These are phyloP conservation scores for Candida nanaspora DNA, from an alignment of 805 yeast genomes.

Conservation along the genomic window DNA sequence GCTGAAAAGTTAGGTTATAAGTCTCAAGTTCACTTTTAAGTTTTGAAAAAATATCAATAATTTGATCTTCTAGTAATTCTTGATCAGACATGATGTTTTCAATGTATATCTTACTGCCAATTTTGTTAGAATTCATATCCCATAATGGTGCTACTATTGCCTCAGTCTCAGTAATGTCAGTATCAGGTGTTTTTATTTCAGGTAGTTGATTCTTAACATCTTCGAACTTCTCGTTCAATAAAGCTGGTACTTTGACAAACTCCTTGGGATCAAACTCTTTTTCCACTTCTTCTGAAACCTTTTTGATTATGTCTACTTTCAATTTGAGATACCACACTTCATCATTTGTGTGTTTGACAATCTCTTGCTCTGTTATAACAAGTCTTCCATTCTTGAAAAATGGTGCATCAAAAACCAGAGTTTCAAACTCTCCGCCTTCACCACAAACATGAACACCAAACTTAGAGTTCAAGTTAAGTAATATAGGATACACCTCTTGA, in stretches of 20 bases:
- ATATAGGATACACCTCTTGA: slow-evolving; percentile 49
- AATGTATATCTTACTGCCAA: slow-evolving; percentile 29
- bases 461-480: slow-evolving; percentile 47
- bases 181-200: background rate
- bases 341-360: slow-evolving; percentile 45
- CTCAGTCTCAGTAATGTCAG: background rate
- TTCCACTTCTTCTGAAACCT: slow-evolving; percentile 12
- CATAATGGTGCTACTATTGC: background rate
- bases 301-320: slow-evolving; percentile 38
- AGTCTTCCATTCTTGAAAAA: slow-evolving; percentile 55
- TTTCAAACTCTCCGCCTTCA: slow-evolving; percentile 98
- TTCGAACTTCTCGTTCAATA: slow-evolving; percentile 36
- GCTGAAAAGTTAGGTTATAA: slow-evolving; percentile 29
- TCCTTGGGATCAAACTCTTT: slow-evolving; percentile 8
- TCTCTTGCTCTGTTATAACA: slow-evolving; percentile 30
- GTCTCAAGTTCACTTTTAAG: slow-evolving; percentile 28
- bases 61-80: slow-evolving; percentile 35
- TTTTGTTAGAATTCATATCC: slow-evolving; percentile 9
- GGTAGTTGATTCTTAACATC: slow-evolving; percentile 7
- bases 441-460: slow-evolving; percentile 94
- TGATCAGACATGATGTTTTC: slow-evolving; percentile 34
- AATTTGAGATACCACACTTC: slow-evolving; percentile 66
- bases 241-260: slow-evolving; percentile 24
- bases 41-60: slow-evolving; percentile 39
- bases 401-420: slow-evolving; percentile 86